Base-by-base conservation (phyloP, 2,329 filamentous ascomycete species). In the Herpotrichia juniperi region DNA sequence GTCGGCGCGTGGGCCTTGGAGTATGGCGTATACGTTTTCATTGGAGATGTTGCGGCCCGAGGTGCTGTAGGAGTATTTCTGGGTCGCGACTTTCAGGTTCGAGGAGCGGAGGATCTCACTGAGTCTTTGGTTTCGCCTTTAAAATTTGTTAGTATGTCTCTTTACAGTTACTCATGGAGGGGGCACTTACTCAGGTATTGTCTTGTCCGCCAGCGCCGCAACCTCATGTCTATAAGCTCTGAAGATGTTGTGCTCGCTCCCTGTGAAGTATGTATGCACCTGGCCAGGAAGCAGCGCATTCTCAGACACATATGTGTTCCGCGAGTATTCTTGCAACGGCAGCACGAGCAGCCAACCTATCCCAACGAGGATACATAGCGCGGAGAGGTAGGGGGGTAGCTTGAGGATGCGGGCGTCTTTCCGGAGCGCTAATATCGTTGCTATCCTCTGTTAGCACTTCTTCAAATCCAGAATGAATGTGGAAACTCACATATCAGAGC, bases 221-320 rank as follows among this genome's bases (percentile, higher is more conserved):
- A 96, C 81, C 76, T 97, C 94, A 68, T 91, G 87, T 67, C 89
- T 86, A 73, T 96, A 97, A 7, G 91, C 94, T 42, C 92, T 84
- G 68, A 97, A 93, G 59, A 97, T 85, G 74, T 97, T 90, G 78
- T 97, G 93, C 72, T 99, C 94, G 73, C 91, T 96, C 16, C 94
- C 94, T 6, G 90, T 88, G 71, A 99, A 99, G 75, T 99, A 99
- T 1, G 94, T 96, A 76, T 97, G 93, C 8, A 97, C 94, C 75
- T 99, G 94, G 2, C 93, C 94, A 0, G 94, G 94, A 12, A 99
- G 80, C 28, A 99, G 85, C 10, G 94, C 94, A 73, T 99, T 99
- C 74, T 99, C 94, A 37, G 93, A 97, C 51, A 99, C 94, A 74
- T 99, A 99, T 1, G 93, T 99, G 54, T 85, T 83, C 59, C 94